A percentile compares a stretch with the other conserved stretches of the same genome.
Conservation (phyloP, 1,284 basidiomycete species). For the Puccinia triticina region DNA sequence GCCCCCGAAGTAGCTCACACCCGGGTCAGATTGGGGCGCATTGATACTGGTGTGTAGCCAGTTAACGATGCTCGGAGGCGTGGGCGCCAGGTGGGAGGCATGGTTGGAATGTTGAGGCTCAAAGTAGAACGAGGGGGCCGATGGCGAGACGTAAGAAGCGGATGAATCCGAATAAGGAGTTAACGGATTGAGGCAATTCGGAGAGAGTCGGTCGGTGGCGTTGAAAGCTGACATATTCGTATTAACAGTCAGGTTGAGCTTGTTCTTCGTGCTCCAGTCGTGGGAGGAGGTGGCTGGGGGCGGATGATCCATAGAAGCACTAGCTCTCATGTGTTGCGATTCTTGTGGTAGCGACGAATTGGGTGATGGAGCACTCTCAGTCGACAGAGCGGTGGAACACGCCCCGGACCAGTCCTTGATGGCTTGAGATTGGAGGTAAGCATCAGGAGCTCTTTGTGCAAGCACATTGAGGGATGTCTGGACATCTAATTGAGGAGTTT, state of each 20-base stretch:
- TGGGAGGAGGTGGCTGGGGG: not conserved
- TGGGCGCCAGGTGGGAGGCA: not conserved
- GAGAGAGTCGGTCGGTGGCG: not conserved
- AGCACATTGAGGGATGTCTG: not conserved
- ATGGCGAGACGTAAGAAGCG: not conserved
- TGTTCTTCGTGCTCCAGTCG: conserved; percentile 43
- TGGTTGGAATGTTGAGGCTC: not conserved
- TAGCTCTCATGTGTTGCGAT: not conserved
- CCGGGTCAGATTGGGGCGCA: not conserved
- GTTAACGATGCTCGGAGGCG: not conserved
- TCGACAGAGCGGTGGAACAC: conserved; percentile 23
- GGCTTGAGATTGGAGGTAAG: conserved; percentile 20
- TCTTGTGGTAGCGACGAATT: conserved; percentile 11
- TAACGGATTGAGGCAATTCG: not conserved
- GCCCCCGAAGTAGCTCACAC: not conserved
- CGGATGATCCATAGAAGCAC: not conserved
- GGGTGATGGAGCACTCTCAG: not conserved
- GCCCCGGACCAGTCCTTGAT: conserved; percentile 42
- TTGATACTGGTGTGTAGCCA: conserved; percentile 10
- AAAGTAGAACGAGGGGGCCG: not conserved
- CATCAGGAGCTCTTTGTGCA: not conserved
- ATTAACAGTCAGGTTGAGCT: conserved; percentile 36
- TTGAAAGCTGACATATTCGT: conserved; percentile 18
- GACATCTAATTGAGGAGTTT: conserved; percentile 2
- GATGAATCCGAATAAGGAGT: conserved; percentile 1